These are phyloP conservation scores for Quillaja saponaria DNA, from an alignment of 306 rosid species.

Conservation along the genomic window DNA sequence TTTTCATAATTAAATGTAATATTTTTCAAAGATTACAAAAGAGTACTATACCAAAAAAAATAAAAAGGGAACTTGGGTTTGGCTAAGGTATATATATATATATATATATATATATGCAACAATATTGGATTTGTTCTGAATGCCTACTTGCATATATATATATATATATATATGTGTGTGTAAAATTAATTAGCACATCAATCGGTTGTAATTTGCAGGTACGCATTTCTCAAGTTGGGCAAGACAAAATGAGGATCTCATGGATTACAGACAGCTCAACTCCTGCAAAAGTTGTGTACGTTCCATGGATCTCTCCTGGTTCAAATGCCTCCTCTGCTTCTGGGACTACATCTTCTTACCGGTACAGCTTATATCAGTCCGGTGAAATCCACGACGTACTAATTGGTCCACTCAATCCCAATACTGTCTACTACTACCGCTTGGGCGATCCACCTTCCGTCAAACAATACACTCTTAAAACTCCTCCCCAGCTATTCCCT, in stretches of 20 bases:
- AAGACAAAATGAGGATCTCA: constrained; percentile 63
- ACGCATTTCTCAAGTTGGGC: constrained; percentile 73
- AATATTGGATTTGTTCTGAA: not conserved
- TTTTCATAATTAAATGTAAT: no score
- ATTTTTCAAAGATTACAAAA: no score
- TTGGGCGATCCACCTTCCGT: constrained; percentile 51
- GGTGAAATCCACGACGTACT: constrained; percentile 66
- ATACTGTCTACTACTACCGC: constrained; percentile 56
- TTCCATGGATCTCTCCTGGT: constrained; percentile 53
- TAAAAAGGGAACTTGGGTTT: no score
- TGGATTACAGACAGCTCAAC: constrained; percentile 61
- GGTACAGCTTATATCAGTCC: constrained; percentile 29
- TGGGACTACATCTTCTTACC: constrained; percentile 55
- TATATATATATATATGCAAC: no score
- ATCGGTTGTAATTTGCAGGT: constrained; percentile 47
- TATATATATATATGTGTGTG: not conserved
- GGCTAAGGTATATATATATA: no score
- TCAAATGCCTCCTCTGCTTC: constrained; percentile 29
- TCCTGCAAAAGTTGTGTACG: constrained; percentile 46
- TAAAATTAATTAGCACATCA: not conserved
- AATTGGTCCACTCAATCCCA: constrained; percentile 70
- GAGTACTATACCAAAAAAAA: no score
- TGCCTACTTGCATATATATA: not conserved
- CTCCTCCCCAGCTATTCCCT: constrained; percentile 68
- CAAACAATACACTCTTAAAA: constrained; percentile 48